Conservation (phyloP, 345 rosid species). For the Populus deltoides region DNA sequence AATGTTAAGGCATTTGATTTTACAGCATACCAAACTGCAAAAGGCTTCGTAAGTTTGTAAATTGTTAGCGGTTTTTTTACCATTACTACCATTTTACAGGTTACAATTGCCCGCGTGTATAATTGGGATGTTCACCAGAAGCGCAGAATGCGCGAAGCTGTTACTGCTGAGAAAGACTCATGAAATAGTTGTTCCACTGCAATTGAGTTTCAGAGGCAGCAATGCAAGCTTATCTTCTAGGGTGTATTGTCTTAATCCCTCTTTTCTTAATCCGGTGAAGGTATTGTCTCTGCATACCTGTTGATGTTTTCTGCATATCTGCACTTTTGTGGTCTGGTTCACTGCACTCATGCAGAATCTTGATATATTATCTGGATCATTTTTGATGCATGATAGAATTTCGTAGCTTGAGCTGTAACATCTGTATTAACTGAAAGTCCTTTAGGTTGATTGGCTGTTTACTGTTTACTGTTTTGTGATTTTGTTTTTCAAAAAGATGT, state of each 20-base stretch:
- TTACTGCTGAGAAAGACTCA: slow-evolving; percentile 37
- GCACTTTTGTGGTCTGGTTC: slow-evolving; percentile 1
- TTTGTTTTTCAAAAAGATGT: background rate
- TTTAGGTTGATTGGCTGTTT: background rate
- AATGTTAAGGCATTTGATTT: background rate
- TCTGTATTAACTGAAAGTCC: background rate
- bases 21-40: background rate
- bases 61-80: background rate
- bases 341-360: background rate
- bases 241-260: slow-evolving; percentile 18
- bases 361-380: slow-evolving; percentile 4
- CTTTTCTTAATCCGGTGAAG: slow-evolving; percentile 7
- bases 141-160: slow-evolving; percentile 60
- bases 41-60: background rate
- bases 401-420: slow-evolving; percentile 1
- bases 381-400: background rate
- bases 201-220: background rate
- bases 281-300: slow-evolving; percentile 10
- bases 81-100: slow-evolving; percentile 40
- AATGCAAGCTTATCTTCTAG: background rate
- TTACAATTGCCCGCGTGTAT: slow-evolving; percentile 78
- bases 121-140: slow-evolving; percentile 86
- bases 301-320: background rate
- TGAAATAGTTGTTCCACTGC: slow-evolving; percentile 21
- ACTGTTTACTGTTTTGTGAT: background rate